Evolutionary conservation across 176 grass and related monocot species (phyloP), one percentile per base, ranked within the genome.

Genomic region (Triticum turgidum): DNA sequence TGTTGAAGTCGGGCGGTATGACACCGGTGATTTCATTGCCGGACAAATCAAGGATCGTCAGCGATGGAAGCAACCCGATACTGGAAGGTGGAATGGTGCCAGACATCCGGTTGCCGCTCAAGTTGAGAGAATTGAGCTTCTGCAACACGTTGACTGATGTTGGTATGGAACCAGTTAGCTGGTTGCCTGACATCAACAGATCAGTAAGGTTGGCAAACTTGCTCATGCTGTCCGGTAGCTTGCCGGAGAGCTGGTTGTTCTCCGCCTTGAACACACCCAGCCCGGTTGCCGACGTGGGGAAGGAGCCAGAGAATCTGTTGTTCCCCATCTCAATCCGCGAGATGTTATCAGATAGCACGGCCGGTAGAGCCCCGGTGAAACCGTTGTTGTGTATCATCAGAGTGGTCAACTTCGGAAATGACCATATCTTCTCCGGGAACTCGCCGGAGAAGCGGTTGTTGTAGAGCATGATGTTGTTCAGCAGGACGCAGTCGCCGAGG

Each of bases 371-470:
- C 33, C 96, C 96, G 20, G 84, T 63, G 68, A 98, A 90, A 76
- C 44, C 63, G 38, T 95, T 98, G 73, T 93, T 83, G 1, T 93
- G 73, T 75, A 98, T 92, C 83, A 87, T 54, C 69, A 98, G 83
- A 6, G 6, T 37, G 27, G 61, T 90, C 47, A 98, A 52, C 79
- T 76, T 64, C 2, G n/a, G 4, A 10, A 80, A 74, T 18, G 85
- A 84, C 92, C 92, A 95, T 20, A 95, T 83, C 59, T 72, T 76
- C 18, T 7, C 24, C 38, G 91, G 91, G 33, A 95, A 90, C 10
- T 92, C 77, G 29, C 93, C 96, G 3, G 44, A 83, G 64, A 98
- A 88, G 27, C 2, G 33, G 77, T 98, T 98, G 54, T 90, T 93
- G 61, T 95, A 76, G 27, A 98, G 52, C 90, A 90, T 90, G 17